Evolutionary conservation across 164 flowering plant genomes (phyloP), one percentile per base, ranked within the genome.

Genomic region (Kingdonia uniflora): DNA sequence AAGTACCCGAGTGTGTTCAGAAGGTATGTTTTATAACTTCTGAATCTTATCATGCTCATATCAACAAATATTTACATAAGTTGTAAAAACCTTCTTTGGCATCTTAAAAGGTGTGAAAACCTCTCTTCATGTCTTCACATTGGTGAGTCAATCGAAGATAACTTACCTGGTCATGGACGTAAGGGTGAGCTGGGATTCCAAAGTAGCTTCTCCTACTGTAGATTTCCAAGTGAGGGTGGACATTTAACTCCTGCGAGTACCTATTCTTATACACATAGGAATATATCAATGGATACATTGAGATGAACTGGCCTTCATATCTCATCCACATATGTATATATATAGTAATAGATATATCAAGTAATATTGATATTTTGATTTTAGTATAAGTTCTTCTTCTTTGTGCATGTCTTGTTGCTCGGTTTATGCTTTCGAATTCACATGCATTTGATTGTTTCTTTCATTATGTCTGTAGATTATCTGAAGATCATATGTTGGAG

Each of bases 181-280:
- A 40, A 48, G 22, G 64, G 63, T 19, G 64, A 67, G 59, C 79
- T 76, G 43, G 88, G 88, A 52, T 76, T 77, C 55, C 71, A 81
- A 54, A 69, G 81, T 65, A 65, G 66, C 59, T 83, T 63, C 46
- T 63, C 82, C 11, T 64, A 59, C 22, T 78, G 59, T 35, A 85
- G 79, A 54, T 67, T 58, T 61, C 64, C 78, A 16, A 67, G 56
- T 71, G 84, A 80, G 45, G 71, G 72, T 61, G 77, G 76, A 50
- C 56, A 55, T 63, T 71, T 57, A 61, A 42, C 51, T 61, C 61
- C 68, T 46, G 97, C 87, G 75, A 57, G 80, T 71, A 19, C 46
- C 15, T 29, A n/a, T 29, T 29, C 4, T 29, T 29, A 29, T 29
- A 29, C 6, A 29, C 35, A 3, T 29, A 3, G 35, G 8, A 8